Percentiles rank a stretch among this genome's conserved stretches.
phyloP scores from a whole-genome alignment of 78 protist species.

The Dictyostelium brefeldianum region DNA sequence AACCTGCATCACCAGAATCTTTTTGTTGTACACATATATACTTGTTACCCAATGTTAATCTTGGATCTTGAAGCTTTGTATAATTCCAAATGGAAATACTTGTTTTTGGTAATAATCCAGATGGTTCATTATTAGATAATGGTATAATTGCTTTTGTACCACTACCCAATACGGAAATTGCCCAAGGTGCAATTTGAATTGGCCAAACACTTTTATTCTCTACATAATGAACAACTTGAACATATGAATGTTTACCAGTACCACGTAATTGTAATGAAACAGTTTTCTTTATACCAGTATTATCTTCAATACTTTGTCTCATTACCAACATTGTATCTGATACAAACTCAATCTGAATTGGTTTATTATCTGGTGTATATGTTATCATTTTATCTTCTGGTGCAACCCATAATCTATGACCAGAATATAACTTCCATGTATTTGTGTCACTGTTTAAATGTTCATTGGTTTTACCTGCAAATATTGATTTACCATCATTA shows the following conservation, averaged over 20 bases:
- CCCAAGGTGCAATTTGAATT: slow-evolving; percentile 44
- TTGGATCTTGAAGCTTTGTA: slow-evolving; percentile 19
- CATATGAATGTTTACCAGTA: background rate
- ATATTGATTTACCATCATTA: background rate
- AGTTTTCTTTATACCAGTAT: background rate
- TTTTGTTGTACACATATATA: slow-evolving; percentile 19
- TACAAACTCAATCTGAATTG: background rate
- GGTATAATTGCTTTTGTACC: background rate
- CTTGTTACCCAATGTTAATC: slow-evolving; percentile 7
- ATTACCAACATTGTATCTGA: background rate
- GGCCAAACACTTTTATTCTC: slow-evolving; percentile 17
- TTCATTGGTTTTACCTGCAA: background rate
- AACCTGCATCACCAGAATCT: background rate
- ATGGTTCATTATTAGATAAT: background rate
- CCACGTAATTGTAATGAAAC: background rate
- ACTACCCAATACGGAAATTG: slow-evolving; percentile 6
- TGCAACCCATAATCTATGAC: slow-evolving; percentile 47
- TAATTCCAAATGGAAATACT: slow-evolving; percentile 44
- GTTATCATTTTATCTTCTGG: slow-evolving; percentile 20
- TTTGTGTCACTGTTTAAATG: background rate
- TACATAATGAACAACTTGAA: background rate
- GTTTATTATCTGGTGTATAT: slow-evolving; percentile 31
- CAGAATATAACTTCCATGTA: slow-evolving; percentile 19
- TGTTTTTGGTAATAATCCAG: background rate
- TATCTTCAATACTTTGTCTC: background rate